Base-by-base conservation (phyloP, 768 basidiomycete species). In the Leccinum truebloodii region DNA sequence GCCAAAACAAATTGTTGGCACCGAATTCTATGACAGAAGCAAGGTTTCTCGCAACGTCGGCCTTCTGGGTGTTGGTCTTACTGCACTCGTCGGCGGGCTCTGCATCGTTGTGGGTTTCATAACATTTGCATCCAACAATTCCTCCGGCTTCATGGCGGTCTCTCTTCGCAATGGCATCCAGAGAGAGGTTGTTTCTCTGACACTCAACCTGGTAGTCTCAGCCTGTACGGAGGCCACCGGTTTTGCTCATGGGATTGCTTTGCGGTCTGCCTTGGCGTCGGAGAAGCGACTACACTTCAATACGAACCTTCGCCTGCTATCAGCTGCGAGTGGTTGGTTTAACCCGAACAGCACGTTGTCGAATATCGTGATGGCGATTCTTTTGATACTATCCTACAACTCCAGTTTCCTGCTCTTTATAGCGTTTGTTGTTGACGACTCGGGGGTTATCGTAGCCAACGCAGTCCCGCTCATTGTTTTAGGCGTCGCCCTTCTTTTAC, bases 221-320 rank as follows among this genome's bases (percentile, higher is more conserved):
- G 35, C 59, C 5, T 75, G 71, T 35, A 73, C 67, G 10, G 73
- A 74, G n/a, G 63, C 72, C 3, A 68, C 61, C 4, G 74, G 73
- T 4, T 66, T 65, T 13, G 65, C 65, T 10, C 73, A 74, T 16
- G 62, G 58, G 35, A 66, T 72, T 44, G 64, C 72, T 0, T 37
- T 73, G 61, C 68, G 73, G 20, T 65, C 70, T 13, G 65, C 66
- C 7, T 60, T 75, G 48, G 60, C 70, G 8, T 66, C 73, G 3
- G 56, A 74, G 24, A 55, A 6, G 16, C 66, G 59, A 16, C 62
- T 74, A 24, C 59, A 28, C 12, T 75, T 71, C 55, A 74, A 73
- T 37, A 69, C 71, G 28, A 73, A 73, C 56, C 67, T 74, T 28
- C 67, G 72, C 32, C 56, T 75, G 32, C 60, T 73, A 3, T 63